Evolutionary conservation across 768 basidiomycete genomes (phyloP).

Genomic region (Gautieria morchelliformis): DNA sequence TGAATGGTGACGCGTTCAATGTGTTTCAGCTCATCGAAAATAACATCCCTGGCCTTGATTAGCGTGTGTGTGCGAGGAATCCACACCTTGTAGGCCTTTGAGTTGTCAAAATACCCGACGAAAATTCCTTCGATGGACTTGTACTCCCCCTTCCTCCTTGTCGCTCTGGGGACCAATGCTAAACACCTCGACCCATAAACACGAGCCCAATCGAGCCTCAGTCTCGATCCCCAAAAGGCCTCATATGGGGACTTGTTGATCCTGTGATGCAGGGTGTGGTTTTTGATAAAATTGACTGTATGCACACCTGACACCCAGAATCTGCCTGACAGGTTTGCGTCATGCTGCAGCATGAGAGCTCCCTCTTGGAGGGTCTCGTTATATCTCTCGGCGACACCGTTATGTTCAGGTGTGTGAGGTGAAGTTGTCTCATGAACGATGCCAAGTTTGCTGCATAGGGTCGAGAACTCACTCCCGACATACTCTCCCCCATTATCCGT

Average conservation of each 20-base stretch:
- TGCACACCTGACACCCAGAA: conserved; percentile 10
- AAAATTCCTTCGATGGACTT: not conserved
- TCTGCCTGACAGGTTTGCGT: conserved; percentile 14
- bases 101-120: not conserved
- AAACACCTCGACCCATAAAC: not conserved
- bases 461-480: conserved; percentile 15
- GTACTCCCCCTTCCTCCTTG: not conserved
- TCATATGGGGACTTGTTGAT: conserved; percentile 16
- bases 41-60: not conserved
- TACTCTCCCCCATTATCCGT: conserved; percentile 24
- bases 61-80: not conserved
- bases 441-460: conserved; percentile 13
- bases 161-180: too few species aligned
- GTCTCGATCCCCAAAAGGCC: conserved; percentile 16
- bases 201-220: conserved; percentile 2
- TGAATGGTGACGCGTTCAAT: not conserved
- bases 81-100: not conserved
- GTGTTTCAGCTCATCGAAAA: not conserved
- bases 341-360: conserved; percentile 15
- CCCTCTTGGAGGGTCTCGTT: conserved; percentile 21
- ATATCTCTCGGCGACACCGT: conserved; percentile 21
- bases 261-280: not conserved
- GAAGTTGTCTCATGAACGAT: conserved; percentile 17
- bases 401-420: conserved; percentile 22
- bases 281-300: not conserved